Evolutionary conservation across 176 grass and related monocot species (phyloP).

Genomic region (Ampelocalamus luodianensis): DNA sequence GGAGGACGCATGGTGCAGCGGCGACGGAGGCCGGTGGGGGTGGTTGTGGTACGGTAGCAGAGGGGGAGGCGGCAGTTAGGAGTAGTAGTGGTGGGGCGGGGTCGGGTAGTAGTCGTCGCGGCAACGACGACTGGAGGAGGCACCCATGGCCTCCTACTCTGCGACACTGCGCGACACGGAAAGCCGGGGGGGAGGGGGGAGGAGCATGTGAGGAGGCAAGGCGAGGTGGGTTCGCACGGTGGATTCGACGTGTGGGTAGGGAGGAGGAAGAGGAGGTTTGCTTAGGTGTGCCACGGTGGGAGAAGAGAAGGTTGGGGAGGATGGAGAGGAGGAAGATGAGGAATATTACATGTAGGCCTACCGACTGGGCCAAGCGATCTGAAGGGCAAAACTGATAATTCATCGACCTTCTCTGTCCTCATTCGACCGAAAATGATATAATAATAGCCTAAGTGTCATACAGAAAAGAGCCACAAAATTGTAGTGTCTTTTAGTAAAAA

Average conservation of each 20-base stretch:
- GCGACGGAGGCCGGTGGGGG: not conserved
- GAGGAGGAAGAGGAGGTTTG: conserved; percentile 18
- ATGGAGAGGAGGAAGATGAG: too few species aligned
- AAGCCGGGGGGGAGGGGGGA: not conserved
- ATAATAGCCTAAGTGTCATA: too few species aligned
- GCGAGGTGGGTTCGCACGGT: not conserved
- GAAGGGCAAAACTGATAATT: too few species aligned
- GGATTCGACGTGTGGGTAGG: conserved; percentile 12
- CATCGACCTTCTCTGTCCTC: too few species aligned
- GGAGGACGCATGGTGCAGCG: conserved; percentile 8
- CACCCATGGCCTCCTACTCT: conserved; percentile 53
- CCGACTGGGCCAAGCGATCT: too few species aligned
- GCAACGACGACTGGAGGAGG: conserved; percentile 49
- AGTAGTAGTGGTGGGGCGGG: conserved; percentile 13
- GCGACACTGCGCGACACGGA: too few species aligned
- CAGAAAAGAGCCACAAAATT: too few species aligned
- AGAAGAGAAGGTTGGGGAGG: too few species aligned
- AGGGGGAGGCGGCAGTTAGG: too few species aligned
- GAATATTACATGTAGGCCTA: too few species aligned
- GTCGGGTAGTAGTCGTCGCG: conserved; percentile 59
- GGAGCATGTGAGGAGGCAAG: not conserved
- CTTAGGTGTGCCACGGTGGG: conserved; percentile 31
- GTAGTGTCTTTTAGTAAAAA: too few species aligned
- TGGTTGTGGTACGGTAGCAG: not conserved
- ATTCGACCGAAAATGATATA: too few species aligned